These are phyloP conservation scores for Papiliotrema flavescens DNA, from an alignment of 1,284 basidiomycete genomes.

Conservation along the genomic window DNA sequence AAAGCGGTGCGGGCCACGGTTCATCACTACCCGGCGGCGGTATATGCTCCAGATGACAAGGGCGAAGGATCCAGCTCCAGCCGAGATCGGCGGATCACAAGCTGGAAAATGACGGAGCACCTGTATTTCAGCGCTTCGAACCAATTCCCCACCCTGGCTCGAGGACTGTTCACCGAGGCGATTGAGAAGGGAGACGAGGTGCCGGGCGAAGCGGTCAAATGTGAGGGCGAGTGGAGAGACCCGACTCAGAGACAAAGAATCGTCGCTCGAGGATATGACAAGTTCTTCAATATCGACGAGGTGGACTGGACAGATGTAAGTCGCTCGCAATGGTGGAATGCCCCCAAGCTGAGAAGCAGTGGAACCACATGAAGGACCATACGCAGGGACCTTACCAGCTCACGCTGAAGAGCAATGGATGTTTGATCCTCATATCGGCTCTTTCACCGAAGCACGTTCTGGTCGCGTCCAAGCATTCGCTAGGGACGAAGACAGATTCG, in stretches of 20 bases:
- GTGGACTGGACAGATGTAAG: conserved; percentile 89
- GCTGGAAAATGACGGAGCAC: conserved; percentile 96
- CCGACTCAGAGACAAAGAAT: conserved; percentile 60
- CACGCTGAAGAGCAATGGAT: conserved; percentile 95
- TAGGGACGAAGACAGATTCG: conserved; percentile 56
- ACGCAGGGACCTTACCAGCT: conserved; percentile 79
- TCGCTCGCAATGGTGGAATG: conserved; percentile 7
- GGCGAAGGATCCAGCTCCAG: conserved; percentile 12
- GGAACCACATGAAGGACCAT: conserved; percentile 67
- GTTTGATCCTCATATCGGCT: conserved; percentile 94
- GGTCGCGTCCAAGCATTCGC: conserved; percentile 87
- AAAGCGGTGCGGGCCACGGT: conserved; percentile 38
- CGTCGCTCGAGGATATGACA: conserved; percentile 91
- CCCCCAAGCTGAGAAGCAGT: conserved; percentile 55
- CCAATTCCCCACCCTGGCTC: conserved; percentile 84
- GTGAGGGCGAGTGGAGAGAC: conserved; percentile 7
- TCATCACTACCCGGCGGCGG: conserved; percentile 35
- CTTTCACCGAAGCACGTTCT: conserved; percentile 71
- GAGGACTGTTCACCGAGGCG: conserved; percentile 74
- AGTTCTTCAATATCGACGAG: conserved; percentile 98
- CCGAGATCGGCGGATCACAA: conserved; percentile 54
- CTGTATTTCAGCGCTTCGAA: conserved; percentile 84
- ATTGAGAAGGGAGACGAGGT: conserved; percentile 35
- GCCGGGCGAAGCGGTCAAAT: conserved; percentile 28
- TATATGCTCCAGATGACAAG: conserved; percentile 26